These are phyloP conservation scores for Dictyostelium firmibasis DNA, from an alignment of 78 protist species.

Conservation along the genomic window DNA sequence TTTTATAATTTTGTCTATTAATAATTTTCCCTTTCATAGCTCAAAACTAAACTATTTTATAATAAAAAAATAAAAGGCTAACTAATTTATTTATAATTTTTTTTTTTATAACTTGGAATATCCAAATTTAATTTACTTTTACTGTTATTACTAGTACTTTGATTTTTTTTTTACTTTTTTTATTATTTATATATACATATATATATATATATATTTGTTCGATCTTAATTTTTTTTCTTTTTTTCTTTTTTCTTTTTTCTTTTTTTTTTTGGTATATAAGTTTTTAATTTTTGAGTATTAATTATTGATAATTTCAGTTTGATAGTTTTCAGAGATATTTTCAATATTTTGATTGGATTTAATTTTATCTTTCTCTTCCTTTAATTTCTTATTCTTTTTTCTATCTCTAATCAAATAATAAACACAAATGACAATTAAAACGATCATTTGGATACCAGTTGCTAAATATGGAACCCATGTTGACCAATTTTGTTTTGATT, in stretches of 20 bases:
- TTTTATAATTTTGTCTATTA: too few relatives aligned
- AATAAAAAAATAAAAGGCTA: too few relatives aligned
- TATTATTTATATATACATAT: background rate
- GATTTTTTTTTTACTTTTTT: background rate
- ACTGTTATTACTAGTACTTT: background rate
- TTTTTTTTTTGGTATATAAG: background rate
- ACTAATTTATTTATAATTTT: too few relatives aligned
- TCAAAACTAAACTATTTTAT: too few relatives aligned
- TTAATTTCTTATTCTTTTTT: slow-evolving; percentile 8
- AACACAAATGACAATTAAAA: slow-evolving; percentile 30
- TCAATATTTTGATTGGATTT: background rate
- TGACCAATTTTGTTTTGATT: slow-evolving; percentile 33
- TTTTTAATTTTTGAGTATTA: background rate
- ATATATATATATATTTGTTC: background rate
- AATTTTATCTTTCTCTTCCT: background rate
- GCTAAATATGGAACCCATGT: slow-evolving; percentile 77
- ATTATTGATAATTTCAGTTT: background rate
- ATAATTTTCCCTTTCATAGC: too few relatives aligned
- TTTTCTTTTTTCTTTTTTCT: background rate
- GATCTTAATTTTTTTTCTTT: background rate
- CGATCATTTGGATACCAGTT: slow-evolving; percentile 25
- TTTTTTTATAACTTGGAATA: background rate
- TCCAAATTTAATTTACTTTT: background rate
- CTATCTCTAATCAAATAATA: slow-evolving; percentile 46
- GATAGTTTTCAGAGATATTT: background rate